Conservation (phyloP, 345 rosid genomes). For the Aethionema arabicum region DNA sequence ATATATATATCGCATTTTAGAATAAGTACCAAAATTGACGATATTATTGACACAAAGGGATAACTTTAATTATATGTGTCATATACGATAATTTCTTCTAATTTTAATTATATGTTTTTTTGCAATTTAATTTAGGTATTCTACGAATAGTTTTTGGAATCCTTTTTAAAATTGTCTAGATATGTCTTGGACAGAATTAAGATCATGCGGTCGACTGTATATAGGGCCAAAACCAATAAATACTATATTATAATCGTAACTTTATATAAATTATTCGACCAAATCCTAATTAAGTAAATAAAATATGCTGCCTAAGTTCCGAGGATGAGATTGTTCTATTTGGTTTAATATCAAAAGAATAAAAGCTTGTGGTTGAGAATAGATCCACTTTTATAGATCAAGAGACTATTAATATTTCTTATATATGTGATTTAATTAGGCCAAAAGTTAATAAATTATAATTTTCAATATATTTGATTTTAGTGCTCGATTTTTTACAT, state of each 20-base stretch:
- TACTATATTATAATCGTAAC: constrained; percentile 1
- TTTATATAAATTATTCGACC: constrained; percentile 15
- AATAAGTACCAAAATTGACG: too few relatives aligned
- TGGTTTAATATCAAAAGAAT: constrained; percentile 14
- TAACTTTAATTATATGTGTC: too few relatives aligned
- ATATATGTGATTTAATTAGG: constrained; percentile 14
- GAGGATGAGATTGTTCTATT: constrained; percentile 11
- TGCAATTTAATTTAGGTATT: not conserved
- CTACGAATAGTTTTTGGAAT: not conserved
- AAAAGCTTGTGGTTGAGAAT: constrained; percentile 27
- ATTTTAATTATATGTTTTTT: not conserved
- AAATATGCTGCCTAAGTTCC: constrained; percentile 1
- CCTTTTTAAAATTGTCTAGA: not conserved
- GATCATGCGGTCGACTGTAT: constrained; percentile 30
- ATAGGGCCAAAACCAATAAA: constrained; percentile 20
- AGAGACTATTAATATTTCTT: not conserved
- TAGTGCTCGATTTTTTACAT: constrained; percentile 26
- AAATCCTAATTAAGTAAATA: not conserved
- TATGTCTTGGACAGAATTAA: constrained; percentile 9
- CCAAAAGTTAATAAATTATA: constrained; percentile 16
- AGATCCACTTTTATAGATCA: constrained; percentile 8
- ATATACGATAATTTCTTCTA: too few relatives aligned
- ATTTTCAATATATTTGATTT: not conserved
- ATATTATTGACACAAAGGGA: too few relatives aligned
- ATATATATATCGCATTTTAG: too few relatives aligned